phyloP scores from a whole-genome alignment of 1,284 basidiomycete genomes.

The Peniophora sp. region DNA sequence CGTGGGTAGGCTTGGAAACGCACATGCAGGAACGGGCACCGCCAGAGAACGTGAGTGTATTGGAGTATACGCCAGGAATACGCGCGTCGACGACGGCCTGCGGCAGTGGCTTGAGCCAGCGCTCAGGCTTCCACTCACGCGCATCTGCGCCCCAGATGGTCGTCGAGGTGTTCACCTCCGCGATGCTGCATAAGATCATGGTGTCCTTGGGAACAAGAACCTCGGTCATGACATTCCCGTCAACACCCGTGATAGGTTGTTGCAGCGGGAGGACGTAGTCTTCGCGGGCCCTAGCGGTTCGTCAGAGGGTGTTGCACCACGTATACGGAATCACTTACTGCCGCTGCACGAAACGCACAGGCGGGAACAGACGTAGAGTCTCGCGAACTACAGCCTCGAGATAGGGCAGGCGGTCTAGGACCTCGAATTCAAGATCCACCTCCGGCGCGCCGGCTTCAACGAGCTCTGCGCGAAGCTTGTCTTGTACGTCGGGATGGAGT shows the following conservation, averaged over 20 bases:
- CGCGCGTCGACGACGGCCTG: background rate
- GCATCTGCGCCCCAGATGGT: slow-evolving; percentile 1
- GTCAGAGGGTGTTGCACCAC: too few species aligned
- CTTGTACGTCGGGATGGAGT: slow-evolving; percentile 9
- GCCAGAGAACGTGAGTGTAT: background rate
- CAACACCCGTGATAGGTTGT: slow-evolving; percentile 8
- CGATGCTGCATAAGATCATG: slow-evolving; percentile 9
- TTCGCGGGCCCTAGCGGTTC: background rate
- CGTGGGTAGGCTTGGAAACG: background rate
- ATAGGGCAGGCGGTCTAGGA: slow-evolving; percentile 24
- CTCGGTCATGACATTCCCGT: slow-evolving; percentile 5
- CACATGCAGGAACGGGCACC: slow-evolving; percentile 1
- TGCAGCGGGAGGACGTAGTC: slow-evolving; percentile 14
- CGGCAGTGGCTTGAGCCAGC: slow-evolving; percentile 1
- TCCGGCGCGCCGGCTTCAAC: slow-evolving; percentile 5
- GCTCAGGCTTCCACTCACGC: background rate
- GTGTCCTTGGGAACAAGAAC: background rate
- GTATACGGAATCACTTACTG: background rate
- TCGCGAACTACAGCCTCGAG: slow-evolving; percentile 27
- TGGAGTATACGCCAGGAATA: background rate
- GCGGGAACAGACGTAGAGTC: slow-evolving; percentile 14
- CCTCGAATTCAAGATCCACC: slow-evolving; percentile 15
- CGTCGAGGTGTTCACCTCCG: background rate
- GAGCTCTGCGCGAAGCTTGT: slow-evolving; percentile 18
- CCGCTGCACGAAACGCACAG: background rate